Conservation (phyloP, 352 stramenopile genomes). For the Plasmopara halstedii region DNA sequence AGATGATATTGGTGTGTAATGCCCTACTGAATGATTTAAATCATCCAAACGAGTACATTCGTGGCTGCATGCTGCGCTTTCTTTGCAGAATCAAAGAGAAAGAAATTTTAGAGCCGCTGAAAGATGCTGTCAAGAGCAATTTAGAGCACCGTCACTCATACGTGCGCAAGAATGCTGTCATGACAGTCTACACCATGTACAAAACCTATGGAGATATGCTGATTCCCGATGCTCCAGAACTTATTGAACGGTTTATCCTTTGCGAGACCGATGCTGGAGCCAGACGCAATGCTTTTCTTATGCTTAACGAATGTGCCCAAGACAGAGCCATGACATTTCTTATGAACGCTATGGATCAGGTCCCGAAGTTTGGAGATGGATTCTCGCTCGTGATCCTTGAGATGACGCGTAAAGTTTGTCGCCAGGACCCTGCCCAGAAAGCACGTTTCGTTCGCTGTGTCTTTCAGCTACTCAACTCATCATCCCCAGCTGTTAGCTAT, state of each 20-base stretch:
- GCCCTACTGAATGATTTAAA: slow-evolving; percentile 99
- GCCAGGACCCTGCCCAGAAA: slow-evolving; percentile 97
- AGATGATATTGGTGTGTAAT: slow-evolving; percentile 99
- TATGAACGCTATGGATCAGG: slow-evolving; percentile 95
- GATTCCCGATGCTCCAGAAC: slow-evolving; percentile 96
- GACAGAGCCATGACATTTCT: slow-evolving; percentile 97
- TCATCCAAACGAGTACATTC: slow-evolving; percentile 99
- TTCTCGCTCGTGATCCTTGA: slow-evolving; percentile 99
- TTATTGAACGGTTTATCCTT: slow-evolving; percentile 94
- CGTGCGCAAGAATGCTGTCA: slow-evolving; percentile 98
- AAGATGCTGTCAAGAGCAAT: slow-evolving; percentile 92
- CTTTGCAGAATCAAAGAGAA: slow-evolving; percentile 99
- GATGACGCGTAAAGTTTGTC: slow-evolving; percentile 97
- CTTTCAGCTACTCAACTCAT: slow-evolving; percentile 95
- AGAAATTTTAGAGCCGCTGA: slow-evolving; percentile 89
- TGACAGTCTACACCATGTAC: slow-evolving; percentile 98
- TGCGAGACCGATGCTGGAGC: slow-evolving; percentile 93
- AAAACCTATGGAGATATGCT: slow-evolving; percentile 91
- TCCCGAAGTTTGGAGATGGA: slow-evolving; percentile 92
- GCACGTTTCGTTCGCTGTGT: slow-evolving; percentile 98
- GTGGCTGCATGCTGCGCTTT: slow-evolving; percentile 98
- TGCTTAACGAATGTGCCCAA: slow-evolving; percentile 99
- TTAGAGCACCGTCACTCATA: slow-evolving; percentile 98
- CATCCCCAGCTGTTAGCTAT: slow-evolving; percentile 91
- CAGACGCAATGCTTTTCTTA: slow-evolving; percentile 97